Percentiles rank a stretch among this genome's conserved stretches.
These are phyloP conservation scores for Grifola frondosa DNA, from an alignment of 1,284 basidiomycete genomes.

Conservation along the genomic window DNA sequence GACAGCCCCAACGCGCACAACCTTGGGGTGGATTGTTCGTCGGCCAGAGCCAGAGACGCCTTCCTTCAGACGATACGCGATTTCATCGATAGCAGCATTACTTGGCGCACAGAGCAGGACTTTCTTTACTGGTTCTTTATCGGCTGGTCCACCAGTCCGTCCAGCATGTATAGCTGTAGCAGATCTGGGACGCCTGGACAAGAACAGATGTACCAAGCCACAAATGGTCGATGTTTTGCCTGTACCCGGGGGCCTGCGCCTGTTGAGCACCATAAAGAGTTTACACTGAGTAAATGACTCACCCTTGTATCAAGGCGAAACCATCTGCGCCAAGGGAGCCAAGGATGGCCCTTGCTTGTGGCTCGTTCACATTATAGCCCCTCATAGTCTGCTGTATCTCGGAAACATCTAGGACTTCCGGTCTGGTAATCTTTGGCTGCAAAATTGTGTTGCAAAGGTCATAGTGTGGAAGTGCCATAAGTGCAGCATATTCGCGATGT, in stretches of 20 bases:
- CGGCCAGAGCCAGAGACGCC: conserved; percentile 66
- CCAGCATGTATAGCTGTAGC: conserved; percentile 50
- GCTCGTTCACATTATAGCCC: conserved; percentile 83
- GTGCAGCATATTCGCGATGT: conserved; percentile 89
- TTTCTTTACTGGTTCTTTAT: conserved; percentile 63
- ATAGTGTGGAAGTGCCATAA: conserved; percentile 82
- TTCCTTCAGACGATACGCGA: conserved; percentile 85
- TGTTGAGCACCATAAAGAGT: background rate
- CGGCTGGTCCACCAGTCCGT: conserved; percentile 39
- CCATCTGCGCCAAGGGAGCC: conserved; percentile 75
- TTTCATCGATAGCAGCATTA: conserved; percentile 98
- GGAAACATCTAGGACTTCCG: conserved; percentile 46
- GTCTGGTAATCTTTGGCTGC: conserved; percentile 56
- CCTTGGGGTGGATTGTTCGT: conserved; percentile 60
- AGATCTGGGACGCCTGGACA: conserved; percentile 58
- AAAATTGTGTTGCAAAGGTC: conserved; percentile 76
- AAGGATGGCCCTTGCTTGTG: conserved; percentile 90
- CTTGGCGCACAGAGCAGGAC: conserved; percentile 95
- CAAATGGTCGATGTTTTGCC: conserved; percentile 99
- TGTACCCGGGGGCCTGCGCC: conserved; percentile 89
- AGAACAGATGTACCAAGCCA: conserved; percentile 85
- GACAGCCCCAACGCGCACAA: conserved; percentile 88
- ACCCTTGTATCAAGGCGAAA: conserved; percentile 97
- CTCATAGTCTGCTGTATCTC: conserved; percentile 71
- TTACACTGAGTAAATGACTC: conserved; percentile 26